Percentiles rank a stretch among this genome's conserved stretches.
phyloP scores from a whole-genome alignment of 495 filamentous ascomycete genomes.

The Rostrohypoxylon terebratum region DNA sequence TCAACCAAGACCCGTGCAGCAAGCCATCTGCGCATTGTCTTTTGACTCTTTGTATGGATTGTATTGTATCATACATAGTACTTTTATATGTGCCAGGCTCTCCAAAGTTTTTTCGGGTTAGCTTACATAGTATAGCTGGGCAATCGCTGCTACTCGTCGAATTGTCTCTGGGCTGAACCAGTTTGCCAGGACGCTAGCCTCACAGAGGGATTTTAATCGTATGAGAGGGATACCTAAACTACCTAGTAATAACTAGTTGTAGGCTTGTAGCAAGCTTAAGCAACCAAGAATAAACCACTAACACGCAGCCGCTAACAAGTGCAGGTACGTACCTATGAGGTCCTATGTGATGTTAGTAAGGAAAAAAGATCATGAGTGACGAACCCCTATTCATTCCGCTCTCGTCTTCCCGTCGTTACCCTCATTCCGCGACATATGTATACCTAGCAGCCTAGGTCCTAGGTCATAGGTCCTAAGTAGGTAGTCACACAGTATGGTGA shows the following conservation, averaged over 20 bases:
- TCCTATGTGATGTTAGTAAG: constrained; percentile 6
- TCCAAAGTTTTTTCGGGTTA: constrained; percentile 36
- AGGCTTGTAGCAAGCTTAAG: constrained; percentile 23
- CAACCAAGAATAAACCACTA: constrained; percentile 19
- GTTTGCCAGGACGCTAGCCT: constrained; percentile 38
- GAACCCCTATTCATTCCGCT: constrained; percentile 13
- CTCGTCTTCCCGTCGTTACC: constrained; percentile 13
- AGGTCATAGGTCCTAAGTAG: no score
- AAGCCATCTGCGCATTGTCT: constrained; percentile 15
- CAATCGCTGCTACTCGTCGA: constrained; percentile 29
- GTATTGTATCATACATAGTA: not conserved
- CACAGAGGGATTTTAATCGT: constrained; percentile 30
- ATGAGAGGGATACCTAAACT: constrained; percentile 29
- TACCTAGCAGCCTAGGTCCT: no score
- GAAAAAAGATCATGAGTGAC: constrained; percentile 8
- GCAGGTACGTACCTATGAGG: no score
- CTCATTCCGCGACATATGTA: constrained; percentile 21
- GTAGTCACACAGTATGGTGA: constrained; percentile 15
- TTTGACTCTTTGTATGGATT: no score
- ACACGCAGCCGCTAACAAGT: not conserved
- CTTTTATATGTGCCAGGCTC: constrained; percentile 24
- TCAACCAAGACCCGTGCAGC: constrained; percentile 37
- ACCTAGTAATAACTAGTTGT: no score
- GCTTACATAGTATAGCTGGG: constrained; percentile 23
- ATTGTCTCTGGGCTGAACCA: constrained; percentile 29